Percentiles rank a stretch among this genome's conserved stretches.
These are phyloP conservation scores for Coemansia sp. DNA, from an alignment of 192 early-diverging fungal species.

Conservation along the genomic window DNA sequence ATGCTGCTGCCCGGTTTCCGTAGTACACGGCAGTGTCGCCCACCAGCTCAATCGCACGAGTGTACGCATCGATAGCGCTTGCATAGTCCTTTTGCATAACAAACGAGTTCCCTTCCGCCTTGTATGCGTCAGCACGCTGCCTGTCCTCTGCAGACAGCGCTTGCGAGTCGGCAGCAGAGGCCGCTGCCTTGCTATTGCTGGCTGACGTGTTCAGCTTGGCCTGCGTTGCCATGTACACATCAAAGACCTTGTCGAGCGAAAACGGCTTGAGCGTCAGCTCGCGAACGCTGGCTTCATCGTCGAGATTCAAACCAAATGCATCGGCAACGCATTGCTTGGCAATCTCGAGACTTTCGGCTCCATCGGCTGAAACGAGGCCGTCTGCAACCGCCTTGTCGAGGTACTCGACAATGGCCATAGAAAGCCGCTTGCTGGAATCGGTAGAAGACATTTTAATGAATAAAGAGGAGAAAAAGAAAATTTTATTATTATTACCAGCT, in stretches of 20 bases:
- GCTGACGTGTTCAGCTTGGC: constrained; percentile 56
- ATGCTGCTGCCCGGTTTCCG: constrained; percentile 95
- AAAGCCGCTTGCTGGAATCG: constrained; percentile 31
- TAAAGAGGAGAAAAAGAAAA: constrained; percentile 7
- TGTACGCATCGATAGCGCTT: constrained; percentile 85
- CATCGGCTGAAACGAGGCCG: constrained; percentile 34
- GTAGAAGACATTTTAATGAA: not conserved
- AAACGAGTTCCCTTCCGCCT: constrained; percentile 78
- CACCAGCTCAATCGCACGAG: constrained; percentile 86
- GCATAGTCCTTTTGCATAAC: constrained; percentile 80
- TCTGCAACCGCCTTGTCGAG: constrained; percentile 50
- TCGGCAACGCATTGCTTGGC: constrained; percentile 95
- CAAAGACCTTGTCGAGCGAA: constrained; percentile 81
- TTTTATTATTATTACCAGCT: constrained; percentile 29
- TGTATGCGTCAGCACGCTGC: constrained; percentile 84
- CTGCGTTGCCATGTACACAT: constrained; percentile 84
- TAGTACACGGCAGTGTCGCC: constrained; percentile 89
- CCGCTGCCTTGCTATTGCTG: not conserved
- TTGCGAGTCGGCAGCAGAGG: constrained; percentile 3
- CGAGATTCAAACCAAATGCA: constrained; percentile 83
- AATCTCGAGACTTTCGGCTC: constrained; percentile 58
- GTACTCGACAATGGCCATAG: constrained; percentile 47
- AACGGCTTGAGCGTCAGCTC: constrained; percentile 83
- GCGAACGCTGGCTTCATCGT: constrained; percentile 63
- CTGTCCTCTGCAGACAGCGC: constrained; percentile 61